Evolutionary conservation across 1,284 basidiomycete genomes (phyloP).

Genomic region (Cutaneotrichosporon sp.): DNA sequence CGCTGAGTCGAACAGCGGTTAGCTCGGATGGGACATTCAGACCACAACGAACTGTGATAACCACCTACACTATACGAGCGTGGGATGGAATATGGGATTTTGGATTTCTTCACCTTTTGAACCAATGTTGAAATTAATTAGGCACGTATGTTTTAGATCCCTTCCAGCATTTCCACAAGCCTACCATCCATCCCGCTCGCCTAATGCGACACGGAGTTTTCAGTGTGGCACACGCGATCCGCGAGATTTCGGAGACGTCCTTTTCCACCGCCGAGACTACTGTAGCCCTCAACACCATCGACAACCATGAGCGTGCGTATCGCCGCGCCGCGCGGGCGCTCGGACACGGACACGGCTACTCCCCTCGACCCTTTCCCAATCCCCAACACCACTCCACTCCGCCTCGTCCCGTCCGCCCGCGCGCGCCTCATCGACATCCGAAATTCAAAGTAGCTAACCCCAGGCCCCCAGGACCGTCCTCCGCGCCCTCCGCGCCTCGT

Average conservation of each 20-base stretch:
- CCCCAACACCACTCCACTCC: background rate
- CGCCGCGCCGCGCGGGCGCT: background rate
- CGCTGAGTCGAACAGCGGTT: constrained; percentile 26
- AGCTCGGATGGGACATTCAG: constrained; percentile 3
- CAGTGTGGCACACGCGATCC: constrained; percentile 12
- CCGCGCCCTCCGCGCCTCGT: constrained; percentile 32
- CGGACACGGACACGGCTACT: background rate
- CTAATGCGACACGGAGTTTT: constrained; percentile 6
- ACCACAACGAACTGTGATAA: constrained; percentile 13
- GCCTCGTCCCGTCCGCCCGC: background rate
- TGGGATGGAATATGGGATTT: background rate
- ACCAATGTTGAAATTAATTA: background rate
- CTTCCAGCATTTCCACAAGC: background rate
- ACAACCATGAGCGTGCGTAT: constrained; percentile 21
- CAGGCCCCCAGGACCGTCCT: constrained; percentile 29
- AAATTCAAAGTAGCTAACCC: constrained; percentile 9
- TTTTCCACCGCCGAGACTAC: constrained; percentile 12
- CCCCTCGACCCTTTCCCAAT: background rate
- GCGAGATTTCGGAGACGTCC: constrained; percentile 23
- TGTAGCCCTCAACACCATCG: constrained; percentile 8
- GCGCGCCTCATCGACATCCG: background rate
- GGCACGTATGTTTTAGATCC: background rate
- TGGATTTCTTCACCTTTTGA: background rate
- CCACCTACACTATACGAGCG: constrained; percentile 16
- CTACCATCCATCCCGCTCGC: background rate